Evolutionary conservation across 257 asterid species (phyloP).

Genomic region (Striga asiatica): DNA sequence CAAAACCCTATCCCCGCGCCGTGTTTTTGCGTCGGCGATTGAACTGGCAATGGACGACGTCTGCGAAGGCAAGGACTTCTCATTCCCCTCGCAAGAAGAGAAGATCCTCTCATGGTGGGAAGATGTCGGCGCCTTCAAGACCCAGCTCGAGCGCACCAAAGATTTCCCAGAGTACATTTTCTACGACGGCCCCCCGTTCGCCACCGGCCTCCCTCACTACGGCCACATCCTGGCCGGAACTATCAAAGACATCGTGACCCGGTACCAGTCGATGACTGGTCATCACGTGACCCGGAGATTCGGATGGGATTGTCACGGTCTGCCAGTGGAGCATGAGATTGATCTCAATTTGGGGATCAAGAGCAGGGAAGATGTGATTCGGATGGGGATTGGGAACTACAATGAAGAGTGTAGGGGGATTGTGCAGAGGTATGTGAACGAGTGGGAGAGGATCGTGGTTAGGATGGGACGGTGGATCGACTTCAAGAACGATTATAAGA

Average conservation of each 20-base stretch:
- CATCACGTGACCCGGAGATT: slow-evolving; percentile 92
- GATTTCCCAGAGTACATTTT: slow-evolving; percentile 69
- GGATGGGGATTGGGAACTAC: slow-evolving; percentile 77
- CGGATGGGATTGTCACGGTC: slow-evolving; percentile 98
- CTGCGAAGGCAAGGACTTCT: slow-evolving; percentile 85
- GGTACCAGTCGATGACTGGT: slow-evolving; percentile 89
- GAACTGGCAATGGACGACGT: slow-evolving; percentile 66
- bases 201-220: slow-evolving; percentile 95
- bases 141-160: slow-evolving; percentile 62
- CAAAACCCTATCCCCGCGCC: slow-evolving; percentile 32
- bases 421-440: slow-evolving; percentile 78
- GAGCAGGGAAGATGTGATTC: slow-evolving; percentile 57
- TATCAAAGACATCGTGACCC: slow-evolving; percentile 84
- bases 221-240: slow-evolving; percentile 96
- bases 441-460: slow-evolving; percentile 90
- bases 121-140: slow-evolving; percentile 60
- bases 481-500: slow-evolving; percentile 73
- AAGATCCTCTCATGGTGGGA: slow-evolving; percentile 68
- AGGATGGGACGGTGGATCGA: slow-evolving; percentile 98
- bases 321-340: slow-evolving; percentile 94
- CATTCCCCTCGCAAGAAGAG: slow-evolving; percentile 69
- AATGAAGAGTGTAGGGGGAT: slow-evolving; percentile 82
- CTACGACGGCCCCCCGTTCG: slow-evolving; percentile 98
- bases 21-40: slow-evolving; percentile 15
- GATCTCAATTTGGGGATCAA: slow-evolving; percentile 54